Conservation (phyloP, 257 asterid species). For the Solanum chiquidenum region DNA sequence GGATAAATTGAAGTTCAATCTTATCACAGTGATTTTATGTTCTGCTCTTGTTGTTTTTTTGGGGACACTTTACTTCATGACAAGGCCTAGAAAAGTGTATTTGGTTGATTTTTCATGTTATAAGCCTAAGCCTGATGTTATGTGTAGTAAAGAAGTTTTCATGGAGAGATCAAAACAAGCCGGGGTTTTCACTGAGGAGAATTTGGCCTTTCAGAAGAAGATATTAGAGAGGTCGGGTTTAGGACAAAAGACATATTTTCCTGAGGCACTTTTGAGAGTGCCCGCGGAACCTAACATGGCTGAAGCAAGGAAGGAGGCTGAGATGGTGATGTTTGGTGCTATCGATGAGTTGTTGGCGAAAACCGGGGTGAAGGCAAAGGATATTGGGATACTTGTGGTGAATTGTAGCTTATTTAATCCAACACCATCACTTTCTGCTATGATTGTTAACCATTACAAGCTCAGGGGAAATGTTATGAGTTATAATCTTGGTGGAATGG, state of each 20-base stretch:
- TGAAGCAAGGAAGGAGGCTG: slow-evolving; percentile 29
- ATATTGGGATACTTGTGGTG: slow-evolving; percentile 41
- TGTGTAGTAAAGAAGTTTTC: slow-evolving; percentile 2
- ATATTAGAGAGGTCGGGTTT: slow-evolving; percentile 22
- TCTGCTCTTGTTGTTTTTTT: slow-evolving; percentile 8
- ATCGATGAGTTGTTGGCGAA: slow-evolving; percentile 34
- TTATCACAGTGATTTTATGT: not conserved
- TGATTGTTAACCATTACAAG: slow-evolving; percentile 47
- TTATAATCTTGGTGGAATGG: slow-evolving; percentile 54
- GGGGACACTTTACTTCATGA: slow-evolving; percentile 6
- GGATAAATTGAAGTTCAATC: slow-evolving; percentile 11
- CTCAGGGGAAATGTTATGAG: slow-evolving; percentile 36
- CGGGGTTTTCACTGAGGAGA: slow-evolving; percentile 13
- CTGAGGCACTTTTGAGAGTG: slow-evolving; percentile 1
- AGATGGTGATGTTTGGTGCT: slow-evolving; percentile 33
- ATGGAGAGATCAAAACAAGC: slow-evolving; percentile 1
- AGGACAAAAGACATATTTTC: slow-evolving; percentile 13
- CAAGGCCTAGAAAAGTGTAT: slow-evolving; percentile 22
- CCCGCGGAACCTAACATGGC: slow-evolving; percentile 21
- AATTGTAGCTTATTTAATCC: slow-evolving; percentile 37
- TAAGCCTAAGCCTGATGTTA: slow-evolving; percentile 14
- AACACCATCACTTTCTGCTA: slow-evolving; percentile 41
- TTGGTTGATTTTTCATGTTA: slow-evolving; percentile 28
- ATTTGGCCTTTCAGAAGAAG: slow-evolving; percentile 16
- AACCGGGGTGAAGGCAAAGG: slow-evolving; percentile 25